phyloP scores from a whole-genome alignment of 441 rosid genomes.

The Pelargonium australe region DNA sequence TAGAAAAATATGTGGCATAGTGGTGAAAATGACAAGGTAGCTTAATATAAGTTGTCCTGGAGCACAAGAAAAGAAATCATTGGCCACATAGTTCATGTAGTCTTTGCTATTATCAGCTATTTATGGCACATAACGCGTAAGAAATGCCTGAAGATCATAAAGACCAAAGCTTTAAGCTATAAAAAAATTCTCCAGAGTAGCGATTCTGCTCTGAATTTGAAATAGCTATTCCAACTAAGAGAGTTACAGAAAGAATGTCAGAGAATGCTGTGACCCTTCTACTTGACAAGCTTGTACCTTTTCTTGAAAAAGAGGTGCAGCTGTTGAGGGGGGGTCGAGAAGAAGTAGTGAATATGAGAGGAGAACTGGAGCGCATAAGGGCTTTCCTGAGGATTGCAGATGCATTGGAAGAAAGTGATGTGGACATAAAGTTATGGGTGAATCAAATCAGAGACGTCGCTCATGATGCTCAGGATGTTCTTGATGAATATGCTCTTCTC shows the following conservation, averaged over 20 bases:
- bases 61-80: too few relatives aligned
- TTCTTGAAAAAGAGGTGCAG: constrained; percentile 7
- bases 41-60: not conserved
- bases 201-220: not conserved
- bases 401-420: constrained; percentile 20
- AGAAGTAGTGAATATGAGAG: constrained; percentile 14
- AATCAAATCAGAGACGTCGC: constrained; percentile 21
- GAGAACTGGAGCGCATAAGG: constrained; percentile 9
- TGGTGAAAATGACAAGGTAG: not conserved
- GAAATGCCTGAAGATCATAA: not conserved
- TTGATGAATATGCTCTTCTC: constrained; percentile 20
- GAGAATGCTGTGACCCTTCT: constrained; percentile 13
- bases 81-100: not conserved
- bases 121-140: not conserved
- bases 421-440: constrained; percentile 21
- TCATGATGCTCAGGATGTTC: constrained; percentile 17
- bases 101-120: not conserved
- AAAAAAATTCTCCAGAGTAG: not conserved
- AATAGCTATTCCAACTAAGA: not conserved
- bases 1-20: not conserved
- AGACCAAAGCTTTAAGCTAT: too few relatives aligned
- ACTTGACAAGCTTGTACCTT: constrained; percentile 15
- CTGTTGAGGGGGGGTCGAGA: constrained; percentile 8
- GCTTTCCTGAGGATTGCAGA: constrained; percentile 24
- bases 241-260: constrained; percentile 7